phyloP scores from a whole-genome alignment of 208 protist species.

The Kentomonas sorsogonicus region DNA sequence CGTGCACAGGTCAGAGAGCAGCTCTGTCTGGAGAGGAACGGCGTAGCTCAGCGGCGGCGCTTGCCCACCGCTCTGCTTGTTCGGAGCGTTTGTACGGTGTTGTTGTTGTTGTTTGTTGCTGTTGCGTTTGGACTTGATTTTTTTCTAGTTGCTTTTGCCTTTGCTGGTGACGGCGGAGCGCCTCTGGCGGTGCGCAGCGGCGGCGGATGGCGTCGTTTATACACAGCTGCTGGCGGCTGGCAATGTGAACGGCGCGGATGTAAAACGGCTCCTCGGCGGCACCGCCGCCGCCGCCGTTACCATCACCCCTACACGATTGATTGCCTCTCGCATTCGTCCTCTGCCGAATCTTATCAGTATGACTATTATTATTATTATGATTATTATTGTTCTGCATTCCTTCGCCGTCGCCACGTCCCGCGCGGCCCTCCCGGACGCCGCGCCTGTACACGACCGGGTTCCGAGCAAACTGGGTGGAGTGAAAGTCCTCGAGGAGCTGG shows the following conservation, averaged over 20 bases:
- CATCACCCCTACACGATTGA: no score
- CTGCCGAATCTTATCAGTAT: no score
- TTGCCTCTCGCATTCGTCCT: no score
- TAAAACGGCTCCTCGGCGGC: no score
- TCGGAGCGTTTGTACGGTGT: neutral
- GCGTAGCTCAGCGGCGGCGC: neutral
- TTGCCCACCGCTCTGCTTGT: neutral
- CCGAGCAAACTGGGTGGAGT: neutral
- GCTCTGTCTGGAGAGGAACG: conserved; percentile 22
- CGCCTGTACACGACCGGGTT: neutral
- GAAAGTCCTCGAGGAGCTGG: neutral
- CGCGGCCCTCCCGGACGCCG: no score
- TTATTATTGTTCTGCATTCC: conserved; percentile 3
- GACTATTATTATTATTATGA: conserved; percentile 6
- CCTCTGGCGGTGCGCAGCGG: neutral
- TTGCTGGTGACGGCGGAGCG: neutral
- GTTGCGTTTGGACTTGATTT: neutral
- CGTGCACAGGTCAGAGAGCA: conserved; percentile 92
- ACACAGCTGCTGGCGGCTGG: conserved; percentile 87
- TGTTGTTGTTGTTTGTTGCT: conserved; percentile 10
- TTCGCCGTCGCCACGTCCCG: conserved; percentile 4
- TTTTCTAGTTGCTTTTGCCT: neutral
- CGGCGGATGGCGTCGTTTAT: neutral
- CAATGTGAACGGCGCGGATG: conserved; percentile 69
- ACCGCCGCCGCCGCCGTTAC: no score